Evolutionary conservation across 2,329 filamentous ascomycete genomes (phyloP), one percentile per base, ranked within the genome.

Genomic region (Neonectria hederae): DNA sequence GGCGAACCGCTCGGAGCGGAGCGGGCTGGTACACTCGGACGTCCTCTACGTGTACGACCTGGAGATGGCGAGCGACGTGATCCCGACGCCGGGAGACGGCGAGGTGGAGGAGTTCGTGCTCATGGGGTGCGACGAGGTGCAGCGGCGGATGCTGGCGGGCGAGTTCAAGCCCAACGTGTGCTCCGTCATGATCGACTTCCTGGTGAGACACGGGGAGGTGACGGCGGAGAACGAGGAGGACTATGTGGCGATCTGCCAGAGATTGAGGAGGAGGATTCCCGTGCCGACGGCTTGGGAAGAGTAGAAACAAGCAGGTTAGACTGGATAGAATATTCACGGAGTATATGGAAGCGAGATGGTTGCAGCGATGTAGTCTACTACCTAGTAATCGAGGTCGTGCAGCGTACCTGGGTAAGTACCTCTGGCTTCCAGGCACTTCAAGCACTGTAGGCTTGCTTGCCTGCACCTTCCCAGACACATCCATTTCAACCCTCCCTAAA

Each of bases 111-210:
- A 87, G 65, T 97, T 97, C 74, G 81, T 86, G 67, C 80, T 94
- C 67, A 88, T 90, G 87, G 84, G 78, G 10, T 82, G 94, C 11
- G 75, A 76, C 0, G 80, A 86, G 72, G 87, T 94, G 5, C 83
- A 87, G 74, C 75, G 80, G 57, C 87, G 88, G 1, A 82, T 97
- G 81, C 78, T 83, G 19, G 82, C 81, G 17, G 89, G 89, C 3
- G 88, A 93, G 76, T 97, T 97, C 81, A 97, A 97, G 82, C 90
- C 93, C 0, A 96, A 97, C 73, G 93, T 92, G 71, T 89, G 91
- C 26, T 75, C 91, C 30, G 89, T 95, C 52, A 82, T 95, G 80
- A 83, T 96, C 52, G 93, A 97, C 73, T 97, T 97, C 76, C 88
- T 97, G 71, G 81, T 97, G 49, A 81, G 93, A 24, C 92, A 94